A percentile compares a stretch with the other conserved stretches of the same genome.
phyloP scores from a whole-genome alignment of 257 asterid genomes.

The Henckelia pumila region DNA sequence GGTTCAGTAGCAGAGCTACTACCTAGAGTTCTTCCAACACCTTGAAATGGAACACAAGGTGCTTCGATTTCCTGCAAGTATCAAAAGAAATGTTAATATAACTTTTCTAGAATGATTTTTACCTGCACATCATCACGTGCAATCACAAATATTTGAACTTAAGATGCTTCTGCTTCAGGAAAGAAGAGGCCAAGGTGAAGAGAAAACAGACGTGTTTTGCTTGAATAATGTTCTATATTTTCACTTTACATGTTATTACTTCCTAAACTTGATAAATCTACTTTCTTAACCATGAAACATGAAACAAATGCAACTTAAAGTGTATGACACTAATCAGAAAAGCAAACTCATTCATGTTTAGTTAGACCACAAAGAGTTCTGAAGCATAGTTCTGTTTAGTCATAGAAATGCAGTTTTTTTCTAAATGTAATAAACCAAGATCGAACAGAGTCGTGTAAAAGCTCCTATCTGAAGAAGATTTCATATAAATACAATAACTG shows the following conservation, averaged over 20 bases:
- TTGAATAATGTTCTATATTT: background rate
- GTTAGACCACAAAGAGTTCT: background rate
- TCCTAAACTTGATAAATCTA: background rate
- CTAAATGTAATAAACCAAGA: background rate
- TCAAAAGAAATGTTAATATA: background rate
- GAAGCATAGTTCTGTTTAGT: background rate
- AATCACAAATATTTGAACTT: background rate
- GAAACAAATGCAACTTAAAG: background rate
- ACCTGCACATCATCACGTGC: background rate
- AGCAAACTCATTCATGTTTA: background rate
- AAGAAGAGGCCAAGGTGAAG: background rate
- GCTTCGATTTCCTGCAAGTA: constrained; percentile 68
- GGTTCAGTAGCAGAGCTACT: constrained; percentile 49
- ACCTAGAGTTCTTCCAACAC: constrained; percentile 88
- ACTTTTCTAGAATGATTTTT: background rate
- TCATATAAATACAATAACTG: too few relatives aligned
- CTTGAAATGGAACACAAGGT: constrained; percentile 56
- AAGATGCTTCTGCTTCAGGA: background rate
- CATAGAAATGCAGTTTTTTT: too few relatives aligned
- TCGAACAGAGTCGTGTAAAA: background rate
- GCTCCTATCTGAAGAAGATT: background rate
- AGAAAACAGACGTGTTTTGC: background rate
- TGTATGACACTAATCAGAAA: background rate
- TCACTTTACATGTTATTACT: background rate
- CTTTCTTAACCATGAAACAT: background rate